Evolutionary conservation across 2,329 filamentous ascomycete species (phyloP).

Genomic region (Metarhizium rileyi): DNA sequence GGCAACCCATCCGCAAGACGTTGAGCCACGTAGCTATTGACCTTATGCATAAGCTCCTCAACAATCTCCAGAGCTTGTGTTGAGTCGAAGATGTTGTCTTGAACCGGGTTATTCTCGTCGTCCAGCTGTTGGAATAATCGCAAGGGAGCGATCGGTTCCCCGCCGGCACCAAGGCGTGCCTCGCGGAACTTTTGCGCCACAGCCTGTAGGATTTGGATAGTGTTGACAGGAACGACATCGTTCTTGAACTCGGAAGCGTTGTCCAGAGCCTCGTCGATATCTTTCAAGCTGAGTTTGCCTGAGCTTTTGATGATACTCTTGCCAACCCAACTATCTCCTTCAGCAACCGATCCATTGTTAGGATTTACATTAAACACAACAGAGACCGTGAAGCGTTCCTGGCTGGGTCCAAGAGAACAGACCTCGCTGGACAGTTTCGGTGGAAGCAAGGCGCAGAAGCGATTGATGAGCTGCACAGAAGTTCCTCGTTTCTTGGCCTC

Average conservation of each 20-base stretch:
- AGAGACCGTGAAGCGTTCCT: constrained; percentile 85
- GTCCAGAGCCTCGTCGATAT: constrained; percentile 74
- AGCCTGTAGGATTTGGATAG: constrained; percentile 70
- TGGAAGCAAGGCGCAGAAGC: constrained; percentile 78
- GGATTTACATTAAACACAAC: constrained; percentile 88
- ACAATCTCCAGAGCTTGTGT: constrained; percentile 84
- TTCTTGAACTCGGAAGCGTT: constrained; percentile 54
- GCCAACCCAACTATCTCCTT: constrained; percentile 88
- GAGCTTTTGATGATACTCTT: constrained; percentile 88
- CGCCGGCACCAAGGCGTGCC: constrained; percentile 69
- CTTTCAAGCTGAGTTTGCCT: constrained; percentile 73
- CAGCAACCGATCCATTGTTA: constrained; percentile 65
- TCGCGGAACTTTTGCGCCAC: constrained; percentile 88
- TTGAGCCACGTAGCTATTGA: constrained; percentile 81
- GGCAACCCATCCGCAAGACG: constrained; percentile 70
- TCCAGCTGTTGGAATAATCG: constrained; percentile 89
- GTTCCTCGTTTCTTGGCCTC: constrained; percentile 98
- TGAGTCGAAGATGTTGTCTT: constrained; percentile 92
- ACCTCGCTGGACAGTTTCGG: constrained; percentile 76
- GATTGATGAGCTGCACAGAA: constrained; percentile 88
- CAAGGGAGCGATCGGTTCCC: constrained; percentile 71
- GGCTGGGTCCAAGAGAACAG: constrained; percentile 75
- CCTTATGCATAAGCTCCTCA: constrained; percentile 90
- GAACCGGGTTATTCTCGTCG: constrained; percentile 94
- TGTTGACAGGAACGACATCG: constrained; percentile 57